These are phyloP conservation scores for Malus hybrid DNA, from an alignment of 331 rosid genomes.

Conservation along the genomic window DNA sequence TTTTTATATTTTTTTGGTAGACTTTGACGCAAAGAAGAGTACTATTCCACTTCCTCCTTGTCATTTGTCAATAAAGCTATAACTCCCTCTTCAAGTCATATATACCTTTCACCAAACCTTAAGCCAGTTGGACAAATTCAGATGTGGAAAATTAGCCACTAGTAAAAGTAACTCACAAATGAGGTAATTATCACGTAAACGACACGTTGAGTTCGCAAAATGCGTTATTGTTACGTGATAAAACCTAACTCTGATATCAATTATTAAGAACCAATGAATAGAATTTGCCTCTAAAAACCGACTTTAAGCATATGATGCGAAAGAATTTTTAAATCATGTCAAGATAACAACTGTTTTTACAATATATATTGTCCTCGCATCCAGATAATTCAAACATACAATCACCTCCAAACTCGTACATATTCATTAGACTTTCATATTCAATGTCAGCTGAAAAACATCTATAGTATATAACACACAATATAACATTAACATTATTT, in stretches of 20 bases:
- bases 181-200: not conserved
- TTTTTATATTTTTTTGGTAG: not conserved
- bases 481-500: not conserved
- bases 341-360: no score
- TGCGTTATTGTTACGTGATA: not conserved
- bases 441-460: not conserved
- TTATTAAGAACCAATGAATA: no score
- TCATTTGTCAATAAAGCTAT: not conserved
- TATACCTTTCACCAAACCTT: conserved; percentile 4
- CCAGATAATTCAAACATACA: not conserved
- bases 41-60: not conserved
- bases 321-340: not conserved
- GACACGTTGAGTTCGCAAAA: not conserved
- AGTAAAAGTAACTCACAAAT: not conserved
- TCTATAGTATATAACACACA: not conserved
- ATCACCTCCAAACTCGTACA: conserved; percentile 8
- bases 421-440: not conserved
- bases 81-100: not conserved
- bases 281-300: not conserved
- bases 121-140: not conserved
- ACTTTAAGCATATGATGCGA: not conserved
- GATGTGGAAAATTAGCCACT: not conserved
- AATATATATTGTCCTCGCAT: not conserved
- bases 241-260: not conserved
- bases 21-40: not conserved